Evolutionary conservation across 2,329 filamentous ascomycete genomes (phyloP).

Genomic region (Fusarium pseudonygamai): DNA sequence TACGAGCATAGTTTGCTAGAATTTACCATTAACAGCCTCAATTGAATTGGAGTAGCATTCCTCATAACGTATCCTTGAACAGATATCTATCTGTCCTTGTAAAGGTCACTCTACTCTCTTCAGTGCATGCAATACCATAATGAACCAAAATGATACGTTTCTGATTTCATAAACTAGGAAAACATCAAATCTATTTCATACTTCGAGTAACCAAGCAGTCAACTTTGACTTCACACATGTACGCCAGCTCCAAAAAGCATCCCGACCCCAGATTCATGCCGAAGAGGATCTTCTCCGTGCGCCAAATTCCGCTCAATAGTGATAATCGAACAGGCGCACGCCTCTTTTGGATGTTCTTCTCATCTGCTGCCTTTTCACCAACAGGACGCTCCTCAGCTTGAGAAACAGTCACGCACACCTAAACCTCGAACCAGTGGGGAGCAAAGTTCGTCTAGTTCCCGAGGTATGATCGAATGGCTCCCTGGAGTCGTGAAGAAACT

Average conservation of each 20-base stretch:
- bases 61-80: background rate
- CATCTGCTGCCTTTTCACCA: conserved; percentile 21
- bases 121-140: background rate
- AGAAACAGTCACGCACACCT: conserved; percentile 17
- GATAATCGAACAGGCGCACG: conserved; percentile 20
- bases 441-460: conserved; percentile 57
- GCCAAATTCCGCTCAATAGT: conserved; percentile 18
- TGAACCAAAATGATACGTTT: background rate
- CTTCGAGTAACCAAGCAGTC: conserved; percentile 45
- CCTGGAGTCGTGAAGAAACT: conserved; percentile 84
- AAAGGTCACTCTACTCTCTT: background rate
- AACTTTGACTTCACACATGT: conserved; percentile 45
- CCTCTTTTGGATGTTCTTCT: conserved; percentile 6
- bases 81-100: background rate
- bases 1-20: conserved; percentile 32
- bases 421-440: background rate
- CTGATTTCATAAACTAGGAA: conserved; percentile 25
- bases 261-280: conserved; percentile 37
- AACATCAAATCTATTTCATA: conserved; percentile 48
- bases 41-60: background rate
- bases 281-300: conserved; percentile 16
- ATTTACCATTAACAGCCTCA: conserved; percentile 7
- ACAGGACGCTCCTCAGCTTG: conserved; percentile 13
- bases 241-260: conserved; percentile 46
- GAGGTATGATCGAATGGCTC: conserved; percentile 72